phyloP scores from a whole-genome alignment of 495 filamentous ascomycete genomes.

The Letharia lupina region DNA sequence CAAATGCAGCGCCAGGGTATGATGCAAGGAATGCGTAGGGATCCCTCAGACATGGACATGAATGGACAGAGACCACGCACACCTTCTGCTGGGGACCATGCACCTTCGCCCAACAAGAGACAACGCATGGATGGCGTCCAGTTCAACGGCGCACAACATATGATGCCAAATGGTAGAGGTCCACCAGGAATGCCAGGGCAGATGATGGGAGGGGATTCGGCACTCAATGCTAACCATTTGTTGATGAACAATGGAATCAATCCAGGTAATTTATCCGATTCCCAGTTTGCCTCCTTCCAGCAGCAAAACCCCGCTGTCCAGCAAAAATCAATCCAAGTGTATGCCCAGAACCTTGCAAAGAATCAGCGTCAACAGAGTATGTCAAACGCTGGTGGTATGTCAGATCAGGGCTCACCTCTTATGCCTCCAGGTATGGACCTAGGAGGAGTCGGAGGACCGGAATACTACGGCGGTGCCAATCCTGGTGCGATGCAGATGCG shows the following conservation, averaged over 20 bases:
- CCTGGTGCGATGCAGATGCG: slow-evolving; percentile 33
- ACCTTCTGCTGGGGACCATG: slow-evolving; percentile 74
- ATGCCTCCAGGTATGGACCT: slow-evolving; percentile 60
- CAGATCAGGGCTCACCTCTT: slow-evolving; percentile 71
- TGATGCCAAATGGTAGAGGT: slow-evolving; percentile 71
- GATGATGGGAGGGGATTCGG: slow-evolving; percentile 50
- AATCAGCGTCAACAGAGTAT: slow-evolving; percentile 72
- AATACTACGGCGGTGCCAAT: slow-evolving; percentile 59
- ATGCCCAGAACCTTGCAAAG: slow-evolving; percentile 72
- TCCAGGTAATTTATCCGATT: slow-evolving; percentile 60
- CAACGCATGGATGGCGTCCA: slow-evolving; percentile 71
- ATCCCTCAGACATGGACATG: slow-evolving; percentile 81
- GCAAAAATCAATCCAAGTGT: slow-evolving; percentile 75
- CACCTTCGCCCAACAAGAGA: slow-evolving; percentile 85
- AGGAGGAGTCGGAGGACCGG: slow-evolving; percentile 46
- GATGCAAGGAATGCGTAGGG: slow-evolving; percentile 61
- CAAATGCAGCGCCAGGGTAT: slow-evolving; percentile 57
- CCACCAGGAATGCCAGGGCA: slow-evolving; percentile 63
- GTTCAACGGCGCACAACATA: slow-evolving; percentile 59
- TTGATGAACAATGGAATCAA: slow-evolving; percentile 71
- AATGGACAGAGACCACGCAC: slow-evolving; percentile 74
- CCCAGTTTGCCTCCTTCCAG: slow-evolving; percentile 69
- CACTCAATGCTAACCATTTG: slow-evolving; percentile 49
- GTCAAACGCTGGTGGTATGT: slow-evolving; percentile 52
- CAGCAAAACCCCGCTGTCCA: slow-evolving; percentile 53